These are phyloP conservation scores for Penicillium sp. DNA, from an alignment of 2,329 filamentous ascomycete genomes.

Conservation along the genomic window DNA sequence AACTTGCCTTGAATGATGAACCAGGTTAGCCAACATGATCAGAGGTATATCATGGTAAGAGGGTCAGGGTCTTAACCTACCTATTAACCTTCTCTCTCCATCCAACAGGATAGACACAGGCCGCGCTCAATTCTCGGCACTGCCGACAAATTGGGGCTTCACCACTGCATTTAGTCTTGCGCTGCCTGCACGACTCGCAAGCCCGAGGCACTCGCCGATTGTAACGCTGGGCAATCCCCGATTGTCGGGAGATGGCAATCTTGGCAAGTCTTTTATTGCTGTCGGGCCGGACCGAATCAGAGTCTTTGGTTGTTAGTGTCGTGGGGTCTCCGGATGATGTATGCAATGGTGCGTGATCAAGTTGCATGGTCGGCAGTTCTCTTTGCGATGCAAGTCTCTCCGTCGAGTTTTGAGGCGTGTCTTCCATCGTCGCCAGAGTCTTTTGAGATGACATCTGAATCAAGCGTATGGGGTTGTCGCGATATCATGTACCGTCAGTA, in stretches of 20 bases:
- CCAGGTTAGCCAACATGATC: background rate
- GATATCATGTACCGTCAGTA: background rate
- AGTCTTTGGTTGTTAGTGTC: background rate
- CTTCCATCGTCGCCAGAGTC: constrained; percentile 13
- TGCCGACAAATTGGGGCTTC: constrained; percentile 38
- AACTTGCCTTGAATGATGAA: constrained; percentile 30
- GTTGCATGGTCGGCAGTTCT: background rate
- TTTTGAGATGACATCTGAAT: background rate
- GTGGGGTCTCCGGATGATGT: constrained; percentile 9
- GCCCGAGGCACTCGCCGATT: constrained; percentile 27
- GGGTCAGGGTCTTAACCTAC: constrained; percentile 19
- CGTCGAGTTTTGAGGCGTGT: background rate
- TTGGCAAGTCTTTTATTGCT: constrained; percentile 10
- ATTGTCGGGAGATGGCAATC: constrained; percentile 32
- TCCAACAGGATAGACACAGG: constrained; percentile 38
- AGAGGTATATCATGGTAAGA: background rate
- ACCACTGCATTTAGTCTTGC: constrained; percentile 42
- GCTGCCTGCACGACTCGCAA: constrained; percentile 38
- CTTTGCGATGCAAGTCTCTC: constrained; percentile 1
- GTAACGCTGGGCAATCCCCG: constrained; percentile 17
- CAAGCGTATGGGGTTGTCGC: background rate
- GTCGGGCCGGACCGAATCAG: background rate
- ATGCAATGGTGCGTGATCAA: too few species aligned
- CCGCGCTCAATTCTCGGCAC: constrained; percentile 34
- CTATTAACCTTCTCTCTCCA: constrained; percentile 40